phyloP scores from a whole-genome alignment of 2,329 filamentous ascomycete species.

The Calycina herbarum region DNA sequence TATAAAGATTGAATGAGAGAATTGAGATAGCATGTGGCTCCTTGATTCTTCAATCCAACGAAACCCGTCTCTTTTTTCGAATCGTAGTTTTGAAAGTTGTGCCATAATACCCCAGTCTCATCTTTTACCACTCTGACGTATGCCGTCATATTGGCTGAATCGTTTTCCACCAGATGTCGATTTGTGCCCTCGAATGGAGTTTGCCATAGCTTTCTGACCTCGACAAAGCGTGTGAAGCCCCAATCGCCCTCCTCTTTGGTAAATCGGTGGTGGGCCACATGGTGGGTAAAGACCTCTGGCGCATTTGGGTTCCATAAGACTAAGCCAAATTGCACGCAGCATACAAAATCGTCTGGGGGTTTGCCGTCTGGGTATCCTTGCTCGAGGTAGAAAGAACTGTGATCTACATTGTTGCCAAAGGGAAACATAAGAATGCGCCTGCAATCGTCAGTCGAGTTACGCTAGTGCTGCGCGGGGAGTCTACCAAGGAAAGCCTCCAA shows the following conservation, averaged over 20 bases:
- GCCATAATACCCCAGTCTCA: conserved; percentile 85
- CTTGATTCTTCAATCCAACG: conserved; percentile 95
- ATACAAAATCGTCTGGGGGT: conserved; percentile 90
- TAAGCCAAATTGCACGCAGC: conserved; percentile 91
- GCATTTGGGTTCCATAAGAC: conserved; percentile 94
- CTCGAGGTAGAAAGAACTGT: conserved; percentile 93
- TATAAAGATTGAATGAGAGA: conserved; percentile 82
- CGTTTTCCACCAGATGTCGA: conserved; percentile 75
- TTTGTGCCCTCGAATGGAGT: conserved; percentile 68
- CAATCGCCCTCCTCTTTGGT: conserved; percentile 96
- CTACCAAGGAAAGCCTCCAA: conserved; percentile 84
- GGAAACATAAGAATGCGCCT: conserved; percentile 96
- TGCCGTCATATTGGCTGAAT: conserved; percentile 76
- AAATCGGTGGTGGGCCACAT: conserved; percentile 90
- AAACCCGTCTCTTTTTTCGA: conserved; percentile 99
- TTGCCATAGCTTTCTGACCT: conserved; percentile 82
- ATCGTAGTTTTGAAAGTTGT: conserved; percentile 92
- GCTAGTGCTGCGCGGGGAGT: conserved; percentile 28
- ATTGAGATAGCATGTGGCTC: conserved; percentile 87
- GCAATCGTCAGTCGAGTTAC: conserved; percentile 24
- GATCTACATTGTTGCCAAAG: conserved; percentile 90
- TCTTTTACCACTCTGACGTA: conserved; percentile 82
- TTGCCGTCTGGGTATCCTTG: conserved; percentile 78
- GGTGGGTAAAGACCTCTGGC: conserved; percentile 78
- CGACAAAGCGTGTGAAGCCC: conserved; percentile 97